Evolutionary conservation across 106 monocot genomes (phyloP), one percentile per base, ranked within the genome.

Genomic region (Platanthera guangdongensis): DNA sequence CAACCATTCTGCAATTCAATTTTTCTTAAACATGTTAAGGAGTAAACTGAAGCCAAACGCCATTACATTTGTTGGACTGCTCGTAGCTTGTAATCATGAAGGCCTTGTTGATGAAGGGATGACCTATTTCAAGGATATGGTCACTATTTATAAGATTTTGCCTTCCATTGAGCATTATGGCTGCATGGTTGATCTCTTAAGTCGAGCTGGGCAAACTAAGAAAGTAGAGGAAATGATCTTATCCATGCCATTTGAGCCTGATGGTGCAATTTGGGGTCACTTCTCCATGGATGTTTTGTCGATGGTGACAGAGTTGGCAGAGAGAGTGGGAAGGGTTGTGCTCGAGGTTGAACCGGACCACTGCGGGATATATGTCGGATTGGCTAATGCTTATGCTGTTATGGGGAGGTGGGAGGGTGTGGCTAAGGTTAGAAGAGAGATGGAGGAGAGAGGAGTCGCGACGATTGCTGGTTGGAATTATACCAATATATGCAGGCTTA

Each of bases 1-100:
- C 14, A 68, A 62, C 0, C 68, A 72, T 47, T 50, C 62, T 62
- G 86, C 83, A 11, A 21, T 86, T 19, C 80, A 83, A 9, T 1
- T 78, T 5, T 83, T 86, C 52, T 28, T 46, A 1, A 1, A 62
- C n/a, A 86, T 86, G 54, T 48, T 78, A 46, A 22, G 48, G 3
- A 62, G 21, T 6, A 67, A 13, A 47, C 19, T 59, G 68, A 50
- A 32, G 16, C 85, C 82, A 6, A 79, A 86, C 57, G 65, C 65
- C 21, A 18, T 82, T 57, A 86, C 82, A 30, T 82, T 86, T 57
- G 55, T 86, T 18, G 78, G 85, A 25, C 53, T 86, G 9, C 72
- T 86, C 50, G 71, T 55, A 70, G 82, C 85, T 50, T 86, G 82
- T 50, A 86, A 79, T 54, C 85, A 86, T 79, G 82, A 72, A 6